A percentile compares a stretch with the other conserved stretches of the same genome.
phyloP scores from a whole-genome alignment of 208 protist genomes.

The Tritrichomonas musculus region DNA sequence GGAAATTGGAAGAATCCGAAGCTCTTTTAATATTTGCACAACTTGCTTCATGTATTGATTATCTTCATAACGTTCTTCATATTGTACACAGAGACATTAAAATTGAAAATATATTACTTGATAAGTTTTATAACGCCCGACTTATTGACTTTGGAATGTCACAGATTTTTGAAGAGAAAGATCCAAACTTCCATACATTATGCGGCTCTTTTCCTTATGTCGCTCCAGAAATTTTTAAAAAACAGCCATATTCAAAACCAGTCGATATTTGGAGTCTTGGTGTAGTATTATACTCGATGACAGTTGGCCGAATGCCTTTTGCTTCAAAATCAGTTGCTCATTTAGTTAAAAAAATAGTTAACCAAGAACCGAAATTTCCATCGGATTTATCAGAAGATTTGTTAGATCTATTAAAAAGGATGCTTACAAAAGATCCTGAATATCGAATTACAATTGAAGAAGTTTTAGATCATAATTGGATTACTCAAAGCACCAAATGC shows the following conservation, averaged over 20 bases:
- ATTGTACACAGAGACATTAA: neutral
- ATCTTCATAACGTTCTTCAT: neutral
- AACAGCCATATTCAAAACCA: neutral
- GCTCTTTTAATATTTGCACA: neutral
- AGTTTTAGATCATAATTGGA: too few relatives aligned
- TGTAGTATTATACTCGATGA: neutral
- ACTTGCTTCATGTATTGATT: neutral
- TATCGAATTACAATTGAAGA: too few relatives aligned
- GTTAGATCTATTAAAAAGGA: too few relatives aligned
- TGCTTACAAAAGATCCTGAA: too few relatives aligned
- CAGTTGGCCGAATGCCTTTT: neutral
- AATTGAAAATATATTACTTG: neutral
- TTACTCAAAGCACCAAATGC: too few relatives aligned
- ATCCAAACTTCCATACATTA: neutral
- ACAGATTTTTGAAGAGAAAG: neutral
- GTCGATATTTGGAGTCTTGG: conserved; percentile 10
- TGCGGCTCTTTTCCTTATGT: neutral
- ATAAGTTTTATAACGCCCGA: neutral
- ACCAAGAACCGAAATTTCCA: too few relatives aligned
- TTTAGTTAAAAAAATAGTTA: too few relatives aligned
- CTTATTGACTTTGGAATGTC: conserved; percentile 22
- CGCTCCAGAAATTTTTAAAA: neutral
- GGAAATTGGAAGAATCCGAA: neutral
- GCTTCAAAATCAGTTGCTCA: too few relatives aligned
- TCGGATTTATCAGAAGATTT: too few relatives aligned